Evolutionary conservation across 208 protist species (phyloP).

Genomic region (Borovskyia barvae): DNA sequence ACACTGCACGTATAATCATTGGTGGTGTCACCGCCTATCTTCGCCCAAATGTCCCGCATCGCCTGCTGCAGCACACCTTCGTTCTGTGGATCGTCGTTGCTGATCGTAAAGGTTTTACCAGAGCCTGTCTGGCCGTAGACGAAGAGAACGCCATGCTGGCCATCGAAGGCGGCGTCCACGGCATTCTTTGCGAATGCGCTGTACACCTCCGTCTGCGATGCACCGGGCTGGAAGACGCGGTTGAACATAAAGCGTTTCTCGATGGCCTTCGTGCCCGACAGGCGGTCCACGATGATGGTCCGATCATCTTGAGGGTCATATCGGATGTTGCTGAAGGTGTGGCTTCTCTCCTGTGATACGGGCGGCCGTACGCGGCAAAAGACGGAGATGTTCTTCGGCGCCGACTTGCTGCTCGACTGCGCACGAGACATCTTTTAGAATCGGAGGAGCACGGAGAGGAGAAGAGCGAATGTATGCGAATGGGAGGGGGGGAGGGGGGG

Average conservation of each 20-base stretch:
- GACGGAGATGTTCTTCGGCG: slow-evolving; percentile 85
- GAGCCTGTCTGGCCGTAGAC: slow-evolving; percentile 91
- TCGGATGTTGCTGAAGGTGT: slow-evolving; percentile 74
- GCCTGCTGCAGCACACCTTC: slow-evolving; percentile 85
- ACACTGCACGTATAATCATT: slow-evolving; percentile 82
- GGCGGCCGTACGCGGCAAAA: slow-evolving; percentile 83
- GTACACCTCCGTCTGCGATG: slow-evolving; percentile 75
- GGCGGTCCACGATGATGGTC: slow-evolving; percentile 46
- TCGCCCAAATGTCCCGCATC: slow-evolving; percentile 65
- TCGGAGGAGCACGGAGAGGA: slow-evolving; percentile 1
- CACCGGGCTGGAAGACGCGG: slow-evolving; percentile 54
- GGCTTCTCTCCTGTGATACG: slow-evolving; percentile 58
- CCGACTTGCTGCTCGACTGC: slow-evolving; percentile 43
- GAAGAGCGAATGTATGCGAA: not conserved
- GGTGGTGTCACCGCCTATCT: slow-evolving; percentile 54
- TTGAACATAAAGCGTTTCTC: slow-evolving; percentile 76
- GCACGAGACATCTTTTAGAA: slow-evolving; percentile 37
- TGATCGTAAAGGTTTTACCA: slow-evolving; percentile 92
- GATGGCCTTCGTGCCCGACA: slow-evolving; percentile 32
- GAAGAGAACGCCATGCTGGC: slow-evolving; percentile 88
- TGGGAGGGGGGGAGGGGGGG: not conserved
- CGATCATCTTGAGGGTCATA: slow-evolving; percentile 50
- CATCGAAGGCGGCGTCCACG: slow-evolving; percentile 86
- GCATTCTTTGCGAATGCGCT: slow-evolving; percentile 65
- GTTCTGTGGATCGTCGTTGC: slow-evolving; percentile 83